Evolutionary conservation across 2,329 filamentous ascomycete genomes (phyloP).

Genomic region (Bipolaris gigantea): DNA sequence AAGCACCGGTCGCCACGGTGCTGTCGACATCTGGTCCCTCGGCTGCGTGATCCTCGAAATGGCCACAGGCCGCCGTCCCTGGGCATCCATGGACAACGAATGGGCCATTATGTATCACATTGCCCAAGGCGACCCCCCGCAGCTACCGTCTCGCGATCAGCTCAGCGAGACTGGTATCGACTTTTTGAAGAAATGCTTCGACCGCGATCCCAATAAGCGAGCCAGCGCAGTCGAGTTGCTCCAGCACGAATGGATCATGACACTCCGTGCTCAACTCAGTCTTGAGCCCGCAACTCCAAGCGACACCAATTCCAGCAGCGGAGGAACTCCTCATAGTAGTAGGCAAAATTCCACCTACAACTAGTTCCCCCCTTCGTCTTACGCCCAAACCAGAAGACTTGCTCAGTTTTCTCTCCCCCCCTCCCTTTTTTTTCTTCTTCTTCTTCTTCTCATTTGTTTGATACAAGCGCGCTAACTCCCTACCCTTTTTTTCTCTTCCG

Average conservation of each 20-base stretch:
- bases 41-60: constrained; percentile 97
- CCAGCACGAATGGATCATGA: constrained; percentile 85
- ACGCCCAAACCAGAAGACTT: background rate
- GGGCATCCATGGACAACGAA: constrained; percentile 96
- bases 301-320: constrained; percentile 29
- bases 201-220: constrained; percentile 76
- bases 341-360: constrained; percentile 43
- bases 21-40: constrained; percentile 94
- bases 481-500: background rate
- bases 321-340: constrained; percentile 19
- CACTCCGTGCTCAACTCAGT: constrained; percentile 50
- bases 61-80: constrained; percentile 91
- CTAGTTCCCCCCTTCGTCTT: constrained; percentile 11
- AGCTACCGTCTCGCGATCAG: constrained; percentile 79
- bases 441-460: background rate
- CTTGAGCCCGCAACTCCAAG: constrained; percentile 53
- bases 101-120: constrained; percentile 99
- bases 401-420: background rate
- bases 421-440: background rate
- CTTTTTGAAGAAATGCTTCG: constrained; percentile 85
- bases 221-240: constrained; percentile 84
- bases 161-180: constrained; percentile 83
- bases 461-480: constrained; percentile 7
- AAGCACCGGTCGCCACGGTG: constrained; percentile 72
- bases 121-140: constrained; percentile 90